Evolutionary conservation across 2,329 filamentous ascomycete species (phyloP), one percentile per base, ranked within the genome.

Genomic region (Diplodia seriata): DNA sequence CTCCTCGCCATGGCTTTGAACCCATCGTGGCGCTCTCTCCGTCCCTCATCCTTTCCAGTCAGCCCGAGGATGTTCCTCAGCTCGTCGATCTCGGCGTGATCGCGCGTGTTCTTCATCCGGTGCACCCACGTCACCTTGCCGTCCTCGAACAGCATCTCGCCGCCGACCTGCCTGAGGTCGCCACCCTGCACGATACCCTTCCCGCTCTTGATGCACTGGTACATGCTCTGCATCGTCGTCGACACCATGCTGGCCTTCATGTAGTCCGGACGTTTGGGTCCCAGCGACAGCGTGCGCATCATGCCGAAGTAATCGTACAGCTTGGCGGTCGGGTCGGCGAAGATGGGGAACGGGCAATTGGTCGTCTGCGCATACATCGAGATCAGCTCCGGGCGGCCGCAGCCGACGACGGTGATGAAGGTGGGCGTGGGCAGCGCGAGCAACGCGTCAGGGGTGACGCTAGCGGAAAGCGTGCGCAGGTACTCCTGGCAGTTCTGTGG

Each of bases 41-140:
- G 40, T 9, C 57, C 43, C 54, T 65, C 68, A 26, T 61, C 59
- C 73, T 73, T 33, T 11, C 23, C 29, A 68, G 69, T 74, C 23
- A 79, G 64, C 0, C 89, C 89, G 55, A 93, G 76, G 14, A 91
- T 77, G 72, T 86, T 82, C 79, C 87, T 86, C 67, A 93, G 73
- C 76, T 89, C 89, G 0, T 84, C 83, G 1, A 94, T 82, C 81
- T 93, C 91, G 1, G 86, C 86, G 75, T 96, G 92, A 72, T 94
- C 92, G 59, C 92, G 82, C 14, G 91, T 94, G 68, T 87, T 91
- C 75, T 84, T 84, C 92, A 96, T 96, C 33, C 91, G 85, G 79
- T 94, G 91, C 73, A 90, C 93, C 92, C 92, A 96, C 1, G 87
- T 89, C 33, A 92, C 85, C 66, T 81, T 81, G 79, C 91, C 90